phyloP scores from a whole-genome alignment of 2,329 filamentous ascomycete species.

The Zymoseptoria crescenta region DNA sequence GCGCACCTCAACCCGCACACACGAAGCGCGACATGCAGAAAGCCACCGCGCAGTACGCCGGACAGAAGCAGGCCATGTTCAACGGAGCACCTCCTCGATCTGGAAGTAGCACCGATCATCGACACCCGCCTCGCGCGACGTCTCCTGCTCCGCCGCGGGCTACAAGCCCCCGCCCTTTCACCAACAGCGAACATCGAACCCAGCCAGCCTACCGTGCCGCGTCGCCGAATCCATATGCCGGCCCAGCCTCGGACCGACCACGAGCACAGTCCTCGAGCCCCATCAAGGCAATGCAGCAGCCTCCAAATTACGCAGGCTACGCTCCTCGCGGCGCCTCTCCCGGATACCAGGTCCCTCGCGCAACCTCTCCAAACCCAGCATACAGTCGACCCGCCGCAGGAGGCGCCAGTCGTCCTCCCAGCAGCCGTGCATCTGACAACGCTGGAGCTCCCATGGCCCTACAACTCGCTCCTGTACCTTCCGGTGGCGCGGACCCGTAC shows the following conservation, averaged over 20 bases:
- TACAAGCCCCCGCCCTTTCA: conserved; percentile 50
- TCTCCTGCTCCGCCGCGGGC: conserved; percentile 62
- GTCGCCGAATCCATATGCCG: conserved; percentile 58
- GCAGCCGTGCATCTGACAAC: conserved; percentile 34
- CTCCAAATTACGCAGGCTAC: conserved; percentile 29
- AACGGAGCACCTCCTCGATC: conserved; percentile 27
- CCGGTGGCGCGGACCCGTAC: conserved; percentile 32
- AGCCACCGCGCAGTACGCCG: conserved; percentile 79
- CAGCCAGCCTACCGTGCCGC: conserved; percentile 37
- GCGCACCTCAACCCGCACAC: conserved; percentile 82
- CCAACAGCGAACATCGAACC: conserved; percentile 23
- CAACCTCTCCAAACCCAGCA: conserved; percentile 32
- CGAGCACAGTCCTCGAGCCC: conserved; percentile 36
- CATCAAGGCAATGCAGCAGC: conserved; percentile 30
- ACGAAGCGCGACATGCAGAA: conserved; percentile 95
- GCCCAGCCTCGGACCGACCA: conserved; percentile 24
- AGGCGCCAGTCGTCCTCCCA: conserved; percentile 32
- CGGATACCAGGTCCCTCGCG: conserved; percentile 32
- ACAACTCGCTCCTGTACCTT: conserved; percentile 38
- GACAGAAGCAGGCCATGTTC: conserved; percentile 77
- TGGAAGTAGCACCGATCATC: conserved; percentile 21
- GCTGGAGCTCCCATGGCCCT: conserved; percentile 36
- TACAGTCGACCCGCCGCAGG: conserved; percentile 32
- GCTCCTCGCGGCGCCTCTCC: conserved; percentile 33
- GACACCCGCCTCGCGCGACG: conserved; percentile 37